Evolutionary conservation across 1,139 yeast genomes (phyloP).

Genomic region (Nakaseomyces bracarensis): DNA sequence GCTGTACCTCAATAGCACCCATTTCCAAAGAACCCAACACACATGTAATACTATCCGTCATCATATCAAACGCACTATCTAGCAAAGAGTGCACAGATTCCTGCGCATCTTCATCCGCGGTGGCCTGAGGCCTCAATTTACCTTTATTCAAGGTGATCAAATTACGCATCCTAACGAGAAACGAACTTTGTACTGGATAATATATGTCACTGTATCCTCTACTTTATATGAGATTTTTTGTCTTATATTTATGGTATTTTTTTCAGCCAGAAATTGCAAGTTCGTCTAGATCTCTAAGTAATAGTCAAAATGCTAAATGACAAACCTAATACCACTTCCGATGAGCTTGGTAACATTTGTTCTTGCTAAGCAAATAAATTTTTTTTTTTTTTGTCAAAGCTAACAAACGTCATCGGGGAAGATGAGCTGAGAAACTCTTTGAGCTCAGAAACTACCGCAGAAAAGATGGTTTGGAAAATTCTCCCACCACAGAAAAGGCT

Average conservation of each 20-base stretch:
- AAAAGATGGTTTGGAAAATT: too few relatives aligned
- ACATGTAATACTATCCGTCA: conserved; percentile 64
- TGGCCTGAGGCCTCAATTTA: conserved; percentile 40
- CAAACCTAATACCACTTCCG: not conserved
- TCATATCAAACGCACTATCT: conserved; percentile 63
- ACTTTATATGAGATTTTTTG: too few relatives aligned
- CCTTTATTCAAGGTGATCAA: conserved; percentile 52
- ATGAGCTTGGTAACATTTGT: too few relatives aligned
- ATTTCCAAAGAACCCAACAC: conserved; percentile 56
- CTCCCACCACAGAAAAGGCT: too few relatives aligned
- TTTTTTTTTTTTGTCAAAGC: too few relatives aligned
- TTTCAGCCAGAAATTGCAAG: too few relatives aligned
- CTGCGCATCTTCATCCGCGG: conserved; percentile 51
- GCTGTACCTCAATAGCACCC: conserved; percentile 50
- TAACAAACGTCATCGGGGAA: too few relatives aligned
- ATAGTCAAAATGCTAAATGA: not conserved
- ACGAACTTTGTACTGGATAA: not conserved
- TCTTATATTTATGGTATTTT: too few relatives aligned
- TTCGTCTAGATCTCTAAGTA: not conserved
- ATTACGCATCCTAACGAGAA: conserved; percentile 41
- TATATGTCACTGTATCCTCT: too few relatives aligned
- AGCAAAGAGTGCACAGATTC: conserved; percentile 15
- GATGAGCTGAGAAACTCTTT: too few relatives aligned
- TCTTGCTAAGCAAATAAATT: too few relatives aligned
- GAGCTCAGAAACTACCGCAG: too few relatives aligned